These are phyloP conservation scores for Backusella tarrabulga DNA, from an alignment of 192 early-diverging fungal species.

Conservation along the genomic window DNA sequence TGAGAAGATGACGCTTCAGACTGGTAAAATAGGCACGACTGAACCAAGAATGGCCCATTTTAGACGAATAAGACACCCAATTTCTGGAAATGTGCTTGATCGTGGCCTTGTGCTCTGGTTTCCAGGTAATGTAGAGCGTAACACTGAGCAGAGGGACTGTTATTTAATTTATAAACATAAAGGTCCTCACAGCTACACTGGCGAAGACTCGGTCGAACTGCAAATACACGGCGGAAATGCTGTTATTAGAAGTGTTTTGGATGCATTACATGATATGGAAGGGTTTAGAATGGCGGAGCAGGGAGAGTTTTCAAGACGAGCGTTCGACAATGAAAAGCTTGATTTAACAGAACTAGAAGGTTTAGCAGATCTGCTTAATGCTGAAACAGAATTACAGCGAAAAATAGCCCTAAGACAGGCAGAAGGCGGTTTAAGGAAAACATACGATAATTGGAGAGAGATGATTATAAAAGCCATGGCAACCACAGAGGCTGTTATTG, in stretches of 20 bases:
- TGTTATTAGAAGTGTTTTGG: slow-evolving; percentile 56
- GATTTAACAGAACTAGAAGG: slow-evolving; percentile 75
- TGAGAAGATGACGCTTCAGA: slow-evolving; percentile 28
- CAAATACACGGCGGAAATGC: slow-evolving; percentile 76
- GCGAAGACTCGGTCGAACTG: slow-evolving; percentile 74
- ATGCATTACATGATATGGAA: slow-evolving; percentile 46
- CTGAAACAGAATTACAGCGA: slow-evolving; percentile 77
- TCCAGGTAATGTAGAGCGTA: slow-evolving; percentile 37
- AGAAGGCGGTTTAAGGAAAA: slow-evolving; percentile 58
- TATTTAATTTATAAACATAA: neutral
- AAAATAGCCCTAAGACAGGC: slow-evolving; percentile 66
- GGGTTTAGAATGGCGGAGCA: slow-evolving; percentile 65
- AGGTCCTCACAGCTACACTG: slow-evolving; percentile 70
- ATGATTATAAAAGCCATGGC: slow-evolving; percentile 60
- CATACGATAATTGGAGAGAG: slow-evolving; percentile 66
- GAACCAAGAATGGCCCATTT: slow-evolving; percentile 45
- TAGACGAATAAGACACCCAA: slow-evolving; percentile 45
- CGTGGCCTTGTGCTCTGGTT: slow-evolving; percentile 58
- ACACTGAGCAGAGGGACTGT: neutral
- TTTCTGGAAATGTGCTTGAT: slow-evolving; percentile 50
- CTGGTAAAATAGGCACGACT: slow-evolving; percentile 15
- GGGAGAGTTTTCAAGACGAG: slow-evolving; percentile 74
- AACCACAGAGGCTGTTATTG: slow-evolving; percentile 67
- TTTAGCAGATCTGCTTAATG: slow-evolving; percentile 71
- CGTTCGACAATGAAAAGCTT: slow-evolving; percentile 72